A percentile compares a stretch with the other conserved stretches of the same genome.
Evolutionary conservation across 164 flowering plant species (phyloP).

Genomic region (Santalum album): DNA sequence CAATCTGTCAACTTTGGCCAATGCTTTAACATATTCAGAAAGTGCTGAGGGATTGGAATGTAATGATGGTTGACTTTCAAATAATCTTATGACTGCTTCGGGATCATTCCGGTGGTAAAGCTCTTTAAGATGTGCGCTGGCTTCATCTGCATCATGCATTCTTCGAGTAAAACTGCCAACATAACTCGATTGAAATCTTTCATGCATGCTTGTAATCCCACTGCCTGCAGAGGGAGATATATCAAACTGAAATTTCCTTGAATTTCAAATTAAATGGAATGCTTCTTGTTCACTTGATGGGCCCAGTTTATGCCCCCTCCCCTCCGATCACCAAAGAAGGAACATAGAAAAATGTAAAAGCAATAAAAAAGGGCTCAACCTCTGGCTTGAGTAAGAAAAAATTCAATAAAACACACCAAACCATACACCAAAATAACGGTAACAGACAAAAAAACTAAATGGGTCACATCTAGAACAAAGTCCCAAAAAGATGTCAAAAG

Average conservation of each 20-base stretch:
- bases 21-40: constrained; percentile 86
- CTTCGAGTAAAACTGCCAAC: constrained; percentile 68
- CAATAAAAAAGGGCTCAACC: too few relatives aligned
- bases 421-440: too few relatives aligned
- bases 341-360: too few relatives aligned
- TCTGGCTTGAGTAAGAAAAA: too few relatives aligned
- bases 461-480: too few relatives aligned
- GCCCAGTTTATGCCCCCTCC: too few relatives aligned
- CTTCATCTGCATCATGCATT: constrained; percentile 60
- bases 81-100: constrained; percentile 76
- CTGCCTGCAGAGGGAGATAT: constrained; percentile 28
- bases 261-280: constrained; percentile 1
- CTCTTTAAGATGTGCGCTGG: constrained; percentile 54
- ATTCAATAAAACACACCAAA: too few relatives aligned
- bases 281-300: too few relatives aligned
- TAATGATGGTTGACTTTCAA: constrained; percentile 79
- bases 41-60: constrained; percentile 78
- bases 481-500: too few relatives aligned
- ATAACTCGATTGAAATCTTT: constrained; percentile 69
- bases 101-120: constrained; percentile 69
- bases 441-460: too few relatives aligned
- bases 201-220: constrained; percentile 20
- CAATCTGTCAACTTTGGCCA: constrained; percentile 79
- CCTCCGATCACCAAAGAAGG: too few relatives aligned
- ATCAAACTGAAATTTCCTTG: neutral